phyloP scores from a whole-genome alignment of 441 rosid species.

The Erodium texanum region DNA sequence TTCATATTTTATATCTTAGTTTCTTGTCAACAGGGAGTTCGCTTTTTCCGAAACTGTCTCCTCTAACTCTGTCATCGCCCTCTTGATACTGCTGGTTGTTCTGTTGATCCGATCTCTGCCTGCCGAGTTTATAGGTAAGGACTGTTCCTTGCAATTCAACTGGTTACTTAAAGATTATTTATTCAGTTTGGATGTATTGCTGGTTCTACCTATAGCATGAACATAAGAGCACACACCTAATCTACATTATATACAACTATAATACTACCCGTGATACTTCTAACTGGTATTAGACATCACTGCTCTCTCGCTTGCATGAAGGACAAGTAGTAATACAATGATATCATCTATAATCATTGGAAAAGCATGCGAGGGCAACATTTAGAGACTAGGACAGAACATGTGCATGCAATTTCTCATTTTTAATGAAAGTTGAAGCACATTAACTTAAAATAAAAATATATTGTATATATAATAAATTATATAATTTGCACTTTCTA shows the following conservation, averaged over 20 bases:
- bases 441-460: too few species aligned
- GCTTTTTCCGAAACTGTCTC: slow-evolving; percentile 79
- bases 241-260: not conserved
- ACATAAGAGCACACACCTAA: not conserved
- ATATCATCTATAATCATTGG: too few species aligned
- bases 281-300: too few species aligned
- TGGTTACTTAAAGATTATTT: not conserved
- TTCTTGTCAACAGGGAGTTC: slow-evolving; percentile 49
- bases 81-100: not conserved
- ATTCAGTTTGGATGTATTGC: not conserved
- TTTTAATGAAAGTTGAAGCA: too few species aligned
- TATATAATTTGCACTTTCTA: too few species aligned
- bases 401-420: too few species aligned
- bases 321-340: too few species aligned
- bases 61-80: slow-evolving; percentile 22
- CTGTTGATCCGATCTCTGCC: not conserved
- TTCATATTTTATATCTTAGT: not conserved
- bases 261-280: too few species aligned
- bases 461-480: too few species aligned
- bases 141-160: not conserved
- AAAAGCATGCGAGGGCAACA: too few species aligned
- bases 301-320: too few species aligned
- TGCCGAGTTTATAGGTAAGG: not conserved
- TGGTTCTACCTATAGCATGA: not conserved
- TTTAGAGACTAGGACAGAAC: too few species aligned